phyloP scores from a whole-genome alignment of 2,329 filamentous ascomycete genomes.

The Diaporthe sp. region DNA sequence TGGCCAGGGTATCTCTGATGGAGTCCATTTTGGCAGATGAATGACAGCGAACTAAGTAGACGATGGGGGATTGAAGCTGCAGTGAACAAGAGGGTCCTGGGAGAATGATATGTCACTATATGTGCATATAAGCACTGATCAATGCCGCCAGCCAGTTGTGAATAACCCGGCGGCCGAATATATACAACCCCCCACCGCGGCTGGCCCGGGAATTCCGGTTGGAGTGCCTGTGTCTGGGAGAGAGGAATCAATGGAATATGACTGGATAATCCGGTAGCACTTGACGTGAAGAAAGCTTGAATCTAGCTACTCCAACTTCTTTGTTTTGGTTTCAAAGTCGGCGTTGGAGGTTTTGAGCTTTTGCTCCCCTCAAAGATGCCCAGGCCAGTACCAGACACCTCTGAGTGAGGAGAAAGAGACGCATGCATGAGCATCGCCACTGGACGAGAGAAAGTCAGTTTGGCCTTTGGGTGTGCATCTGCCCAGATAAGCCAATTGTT shows the following conservation, averaged over 20 bases:
- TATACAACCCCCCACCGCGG: not conserved
- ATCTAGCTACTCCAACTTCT: not conserved
- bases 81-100: not conserved
- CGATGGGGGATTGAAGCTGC: not conserved
- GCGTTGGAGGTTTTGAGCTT: not conserved
- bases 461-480: not conserved
- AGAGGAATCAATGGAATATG: not conserved
- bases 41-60: not conserved
- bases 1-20: slow-evolving; percentile 34
- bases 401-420: not conserved
- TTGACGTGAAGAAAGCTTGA: not conserved
- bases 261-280: not conserved
- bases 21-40: slow-evolving; percentile 30
- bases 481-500: not conserved
- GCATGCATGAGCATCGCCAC: not conserved
- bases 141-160: not conserved
- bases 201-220: not conserved
- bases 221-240: not conserved
- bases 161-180: not conserved
- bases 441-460: not conserved
- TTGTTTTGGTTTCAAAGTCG: not conserved
- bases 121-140: not conserved
- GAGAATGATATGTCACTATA: not conserved
- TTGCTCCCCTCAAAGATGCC: not conserved
- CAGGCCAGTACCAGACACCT: not conserved